phyloP scores from a whole-genome alignment of 192 early-diverging fungal genomes.

The Linnemannia schmuckeri region DNA sequence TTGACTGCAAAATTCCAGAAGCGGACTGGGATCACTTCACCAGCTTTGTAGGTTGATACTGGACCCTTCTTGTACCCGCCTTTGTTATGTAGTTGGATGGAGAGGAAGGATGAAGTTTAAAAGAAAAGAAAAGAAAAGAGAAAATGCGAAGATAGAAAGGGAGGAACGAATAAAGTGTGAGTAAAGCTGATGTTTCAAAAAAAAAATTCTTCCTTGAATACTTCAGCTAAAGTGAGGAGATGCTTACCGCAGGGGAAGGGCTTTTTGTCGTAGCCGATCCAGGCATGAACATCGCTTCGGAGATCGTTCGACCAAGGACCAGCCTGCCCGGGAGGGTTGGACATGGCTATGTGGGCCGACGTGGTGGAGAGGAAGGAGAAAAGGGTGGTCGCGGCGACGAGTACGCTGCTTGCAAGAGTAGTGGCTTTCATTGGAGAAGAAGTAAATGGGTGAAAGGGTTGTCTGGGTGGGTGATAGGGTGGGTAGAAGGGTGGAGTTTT shows the following conservation, averaged over 20 bases:
- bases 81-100: background rate
- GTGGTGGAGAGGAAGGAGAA: slow-evolving; percentile 30
- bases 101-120: too few relatives aligned
- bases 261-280: slow-evolving; percentile 44
- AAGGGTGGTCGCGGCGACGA: slow-evolving; percentile 11
- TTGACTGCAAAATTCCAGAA: slow-evolving; percentile 57
- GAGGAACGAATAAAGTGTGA: background rate
- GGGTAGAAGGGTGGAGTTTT: background rate
- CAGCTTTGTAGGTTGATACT: slow-evolving; percentile 63
- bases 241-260: slow-evolving; percentile 51
- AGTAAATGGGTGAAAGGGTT: background rate
- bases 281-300: slow-evolving; percentile 27
- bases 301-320: slow-evolving; percentile 47
- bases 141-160: background rate
- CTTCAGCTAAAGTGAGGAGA: background rate
- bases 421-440: slow-evolving; percentile 6
- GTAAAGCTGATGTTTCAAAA: background rate
- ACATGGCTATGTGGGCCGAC: slow-evolving; percentile 50
- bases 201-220: background rate
- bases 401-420: slow-evolving; percentile 8
- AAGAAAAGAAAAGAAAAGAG: background rate
- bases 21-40: slow-evolving; percentile 58
- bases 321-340: slow-evolving; percentile 43
- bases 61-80: slow-evolving; percentile 48
- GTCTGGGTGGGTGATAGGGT: background rate